Conservation (phyloP, 2,329 filamentous ascomycete genomes). For the Diaporthe destruens region DNA sequence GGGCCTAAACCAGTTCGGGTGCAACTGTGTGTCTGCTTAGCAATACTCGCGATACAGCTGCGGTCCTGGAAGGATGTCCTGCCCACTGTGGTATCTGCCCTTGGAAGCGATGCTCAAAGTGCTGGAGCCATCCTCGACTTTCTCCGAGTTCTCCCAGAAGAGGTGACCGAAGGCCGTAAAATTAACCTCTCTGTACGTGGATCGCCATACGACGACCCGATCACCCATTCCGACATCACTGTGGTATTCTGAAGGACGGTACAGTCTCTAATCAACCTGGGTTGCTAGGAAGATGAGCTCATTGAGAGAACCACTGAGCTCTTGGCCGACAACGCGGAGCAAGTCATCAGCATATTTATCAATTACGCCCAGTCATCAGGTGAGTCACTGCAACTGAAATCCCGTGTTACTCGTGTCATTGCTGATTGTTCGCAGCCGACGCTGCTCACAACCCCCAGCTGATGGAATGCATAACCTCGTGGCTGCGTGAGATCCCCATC, state of each 20-base stretch:
- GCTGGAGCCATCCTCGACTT: conserved; percentile 95
- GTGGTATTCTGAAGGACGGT: conserved; percentile 52
- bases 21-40: conserved; percentile 94
- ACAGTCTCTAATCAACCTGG: conserved; percentile 58
- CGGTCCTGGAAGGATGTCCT: conserved; percentile 94
- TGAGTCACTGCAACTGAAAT: conserved; percentile 58
- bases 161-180: conserved; percentile 99
- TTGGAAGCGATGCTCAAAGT: conserved; percentile 81
- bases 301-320: conserved; percentile 86
- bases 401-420: conserved; percentile 27
- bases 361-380: conserved; percentile 93
- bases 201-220: conserved; percentile 67
- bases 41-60: conserved; percentile 96
- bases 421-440: conserved; percentile 63
- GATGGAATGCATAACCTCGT: conserved; percentile 95
- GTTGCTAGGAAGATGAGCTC: conserved; percentile 93
- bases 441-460: conserved; percentile 90
- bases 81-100: conserved; percentile 80
- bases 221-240: conserved; percentile 49
- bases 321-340: conserved; percentile 88
- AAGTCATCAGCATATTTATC: conserved; percentile 88
- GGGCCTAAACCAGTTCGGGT: conserved; percentile 89
- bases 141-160: conserved; percentile 94
- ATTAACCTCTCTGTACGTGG: conserved; percentile 98
- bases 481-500: conserved; percentile 93